Evolutionary conservation across 2,329 filamentous ascomycete genomes (phyloP).

Genomic region (Fusarium albosuccineum): DNA sequence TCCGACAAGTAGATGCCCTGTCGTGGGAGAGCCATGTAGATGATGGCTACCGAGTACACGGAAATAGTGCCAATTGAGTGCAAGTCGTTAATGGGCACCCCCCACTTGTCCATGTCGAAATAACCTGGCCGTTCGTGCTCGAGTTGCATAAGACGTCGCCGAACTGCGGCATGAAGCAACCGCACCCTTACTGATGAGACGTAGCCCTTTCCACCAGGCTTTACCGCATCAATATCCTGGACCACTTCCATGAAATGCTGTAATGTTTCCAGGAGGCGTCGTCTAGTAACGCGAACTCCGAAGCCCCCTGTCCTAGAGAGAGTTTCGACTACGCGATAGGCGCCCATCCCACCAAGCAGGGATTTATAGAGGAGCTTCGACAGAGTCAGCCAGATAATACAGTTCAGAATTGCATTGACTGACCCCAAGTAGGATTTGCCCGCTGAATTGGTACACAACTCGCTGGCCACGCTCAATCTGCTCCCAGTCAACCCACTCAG

Average conservation of each 20-base stretch:
- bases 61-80: conserved; percentile 79
- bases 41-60: conserved; percentile 75
- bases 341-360: conserved; percentile 78
- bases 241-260: conserved; percentile 82
- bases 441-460: conserved; percentile 82
- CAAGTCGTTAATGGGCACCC: conserved; percentile 79
- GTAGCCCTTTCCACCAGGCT: conserved; percentile 73
- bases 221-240: conserved; percentile 71
- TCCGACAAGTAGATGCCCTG: conserved; percentile 76
- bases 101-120: conserved; percentile 69
- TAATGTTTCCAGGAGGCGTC: conserved; percentile 75
- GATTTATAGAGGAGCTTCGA: conserved; percentile 71
- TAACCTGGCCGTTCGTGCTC: conserved; percentile 67
- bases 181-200: conserved; percentile 73
- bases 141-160: conserved; percentile 71
- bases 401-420: conserved; percentile 27
- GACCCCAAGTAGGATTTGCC: conserved; percentile 71
- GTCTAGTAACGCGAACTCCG: conserved; percentile 73
- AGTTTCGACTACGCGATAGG: conserved; percentile 79
- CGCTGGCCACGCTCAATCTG: conserved; percentile 81
- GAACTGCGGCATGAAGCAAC: conserved; percentile 74
- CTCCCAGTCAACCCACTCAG: conserved; percentile 82
- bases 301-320: conserved; percentile 82
- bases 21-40: conserved; percentile 77
- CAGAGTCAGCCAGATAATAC: background rate